Base-by-base conservation (phyloP, 257 asterid genomes). In the Rubia yunnanensis region DNA sequence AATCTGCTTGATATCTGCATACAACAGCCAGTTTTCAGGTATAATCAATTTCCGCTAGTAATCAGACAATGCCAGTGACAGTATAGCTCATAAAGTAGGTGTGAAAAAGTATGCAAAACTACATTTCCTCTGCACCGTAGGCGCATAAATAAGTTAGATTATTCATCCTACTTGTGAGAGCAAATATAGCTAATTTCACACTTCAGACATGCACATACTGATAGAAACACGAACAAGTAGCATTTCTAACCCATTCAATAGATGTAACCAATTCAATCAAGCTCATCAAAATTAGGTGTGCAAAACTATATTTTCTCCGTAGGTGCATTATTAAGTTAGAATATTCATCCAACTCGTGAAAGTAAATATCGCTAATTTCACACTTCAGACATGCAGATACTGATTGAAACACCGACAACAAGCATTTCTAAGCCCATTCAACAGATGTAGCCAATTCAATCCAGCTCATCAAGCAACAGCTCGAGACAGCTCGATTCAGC, bases 1-100 rank as follows among this genome's bases (percentile, higher is more conserved):
- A 77, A 89, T 84, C 76, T 92, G 95, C 79, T 78, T 78, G 64
- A 86, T 78, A 76, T 92, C 98, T 92, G 95, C 79, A 85, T 17
- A 60, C 17, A 67, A 74, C 66, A 65, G 72, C 26, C 74, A 48
- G 53, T 64, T 48, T 70, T 70, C 67, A 38, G 63, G 23, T 18
- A 39, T 50, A 55, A 34, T 10, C 67, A 46, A 69, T 39, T 20
- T 32, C 60, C 34, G 10, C 48, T 17, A 10, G 46, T 38, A 38
- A 38, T 38, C 46, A 39, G 13, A 39, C 48, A 39, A 39, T 39
- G 14, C 39, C 39, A 68, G 18, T 11, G 28, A 4, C 32, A 57
- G 30, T 23, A 0, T 6, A 60, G 24, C 15, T 57, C 36, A 15
- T 41, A 39, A 2, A 44, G 7, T 44, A 3, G 36, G 38, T 14